These are phyloP conservation scores for Spergularia bocconei DNA, from an alignment of 148 eudicot genomes.

Conservation along the genomic window DNA sequence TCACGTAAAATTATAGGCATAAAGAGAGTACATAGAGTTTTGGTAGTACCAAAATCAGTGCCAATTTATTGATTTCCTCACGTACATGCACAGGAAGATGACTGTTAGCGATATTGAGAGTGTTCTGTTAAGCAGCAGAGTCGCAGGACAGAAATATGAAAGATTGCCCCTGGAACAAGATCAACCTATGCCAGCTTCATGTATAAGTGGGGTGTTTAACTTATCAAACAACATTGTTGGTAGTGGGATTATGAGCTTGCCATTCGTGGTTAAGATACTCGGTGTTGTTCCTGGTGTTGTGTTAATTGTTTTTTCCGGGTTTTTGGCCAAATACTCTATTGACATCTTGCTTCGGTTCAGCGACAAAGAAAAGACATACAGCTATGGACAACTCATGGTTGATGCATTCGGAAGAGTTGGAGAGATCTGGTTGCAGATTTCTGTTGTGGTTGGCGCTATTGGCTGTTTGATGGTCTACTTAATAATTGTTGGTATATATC, in stretches of 20 bases:
- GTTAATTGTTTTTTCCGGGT: slow-evolving; percentile 56
- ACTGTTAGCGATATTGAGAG: too few species aligned
- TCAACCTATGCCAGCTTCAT: slow-evolving; percentile 52
- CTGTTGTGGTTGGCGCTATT: slow-evolving; percentile 58
- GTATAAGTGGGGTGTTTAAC: slow-evolving; percentile 77
- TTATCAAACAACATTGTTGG: slow-evolving; percentile 72
- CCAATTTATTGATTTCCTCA: too few species aligned
- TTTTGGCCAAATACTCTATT: slow-evolving; percentile 64
- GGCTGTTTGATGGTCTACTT: slow-evolving; percentile 66
- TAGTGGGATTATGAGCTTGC: slow-evolving; percentile 88
- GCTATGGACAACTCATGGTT: slow-evolving; percentile 71
- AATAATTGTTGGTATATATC: slow-evolving; percentile 62
- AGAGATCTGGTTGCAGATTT: slow-evolving; percentile 52
- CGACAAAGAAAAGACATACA: slow-evolving; percentile 37
- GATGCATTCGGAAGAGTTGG: slow-evolving; percentile 75
- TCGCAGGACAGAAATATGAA: slow-evolving; percentile 31
- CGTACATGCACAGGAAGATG: too few species aligned
- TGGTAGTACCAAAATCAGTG: too few species aligned
- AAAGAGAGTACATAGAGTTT: too few species aligned
- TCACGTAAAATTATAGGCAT: too few species aligned
- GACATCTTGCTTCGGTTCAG: slow-evolving; percentile 71
- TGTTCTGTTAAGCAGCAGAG: not conserved
- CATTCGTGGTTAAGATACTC: slow-evolving; percentile 68
- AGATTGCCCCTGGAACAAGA: slow-evolving; percentile 37
- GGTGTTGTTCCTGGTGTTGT: slow-evolving; percentile 64